phyloP scores from a whole-genome alignment of 1,139 yeast genomes.

The Pneumocystis jirovecii region DNA sequence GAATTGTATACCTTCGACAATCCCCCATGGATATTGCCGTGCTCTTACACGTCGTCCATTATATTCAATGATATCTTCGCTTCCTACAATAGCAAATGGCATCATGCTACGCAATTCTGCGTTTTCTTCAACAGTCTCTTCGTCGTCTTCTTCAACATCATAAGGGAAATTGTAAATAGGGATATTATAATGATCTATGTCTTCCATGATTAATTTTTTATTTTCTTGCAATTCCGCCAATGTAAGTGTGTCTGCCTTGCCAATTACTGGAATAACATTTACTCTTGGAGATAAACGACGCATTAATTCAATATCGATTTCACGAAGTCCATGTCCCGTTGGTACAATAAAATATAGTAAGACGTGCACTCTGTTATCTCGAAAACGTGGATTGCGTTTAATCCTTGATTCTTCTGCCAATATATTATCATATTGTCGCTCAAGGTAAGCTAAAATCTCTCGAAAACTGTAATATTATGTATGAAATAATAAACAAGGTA shows the following conservation, averaged over 20 bases:
- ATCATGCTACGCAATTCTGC: conserved; percentile 55
- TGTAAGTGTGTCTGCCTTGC: conserved; percentile 80
- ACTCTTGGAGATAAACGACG: conserved; percentile 62
- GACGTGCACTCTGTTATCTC: conserved; percentile 61
- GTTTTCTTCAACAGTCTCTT: conserved; percentile 68
- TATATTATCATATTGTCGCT: conserved; percentile 83
- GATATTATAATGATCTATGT: conserved; percentile 58
- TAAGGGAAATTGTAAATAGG: conserved; percentile 75
- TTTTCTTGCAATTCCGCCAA: conserved; percentile 51
- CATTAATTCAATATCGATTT: conserved; percentile 65
- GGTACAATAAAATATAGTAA: conserved; percentile 57
- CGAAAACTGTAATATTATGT: conserved; percentile 31
- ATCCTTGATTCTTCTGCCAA: conserved; percentile 83
- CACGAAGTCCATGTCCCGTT: conserved; percentile 62
- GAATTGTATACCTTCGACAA: conserved; percentile 36
- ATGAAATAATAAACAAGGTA: neutral
- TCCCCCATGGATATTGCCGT: conserved; percentile 90
- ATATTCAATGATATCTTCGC: conserved; percentile 44
- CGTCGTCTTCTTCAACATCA: conserved; percentile 38
- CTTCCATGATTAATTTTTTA: conserved; percentile 52
- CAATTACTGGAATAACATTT: conserved; percentile 74
- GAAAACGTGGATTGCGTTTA: conserved; percentile 63
- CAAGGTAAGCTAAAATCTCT: conserved; percentile 60
- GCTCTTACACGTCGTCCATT: conserved; percentile 57
- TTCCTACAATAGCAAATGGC: conserved; percentile 82